Percentiles rank a stretch among this genome's conserved stretches.
Evolutionary conservation across 2,329 filamentous ascomycete species (phyloP).

Genomic region (Capronia epimyces): DNA sequence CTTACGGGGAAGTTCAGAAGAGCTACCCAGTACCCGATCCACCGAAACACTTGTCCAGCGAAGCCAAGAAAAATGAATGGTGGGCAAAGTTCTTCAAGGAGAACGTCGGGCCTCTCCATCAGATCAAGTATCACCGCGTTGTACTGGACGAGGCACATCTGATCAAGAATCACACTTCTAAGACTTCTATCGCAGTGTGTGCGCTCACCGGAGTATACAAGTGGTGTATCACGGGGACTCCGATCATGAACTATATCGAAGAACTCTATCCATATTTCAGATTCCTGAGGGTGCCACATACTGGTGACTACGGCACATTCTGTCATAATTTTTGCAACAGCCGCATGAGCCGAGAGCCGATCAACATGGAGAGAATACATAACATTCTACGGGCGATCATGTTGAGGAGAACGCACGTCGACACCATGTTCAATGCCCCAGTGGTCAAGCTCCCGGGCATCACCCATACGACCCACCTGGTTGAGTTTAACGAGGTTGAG

Average conservation of each 20-base stretch:
- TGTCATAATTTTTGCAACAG: constrained; percentile 29
- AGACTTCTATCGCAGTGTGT: constrained; percentile 36
- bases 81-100: constrained; percentile 29
- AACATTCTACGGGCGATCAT: constrained; percentile 41
- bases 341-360: constrained; percentile 14
- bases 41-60: constrained; percentile 19
- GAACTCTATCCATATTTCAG: constrained; percentile 39
- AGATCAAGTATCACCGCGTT: constrained; percentile 36
- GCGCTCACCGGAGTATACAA: constrained; percentile 35
- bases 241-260: constrained; percentile 37
- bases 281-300: constrained; percentile 35
- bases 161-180: constrained; percentile 36
- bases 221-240: constrained; percentile 40
- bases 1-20: constrained; percentile 35
- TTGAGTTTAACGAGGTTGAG: constrained; percentile 51
- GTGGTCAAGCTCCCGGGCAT: constrained; percentile 52
- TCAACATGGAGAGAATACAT: constrained; percentile 28
- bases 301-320: constrained; percentile 29
- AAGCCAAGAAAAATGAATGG: constrained; percentile 28
- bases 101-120: constrained; percentile 34
- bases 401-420: constrained; percentile 52
- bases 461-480: constrained; percentile 37
- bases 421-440: constrained; percentile 49
- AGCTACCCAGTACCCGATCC: constrained; percentile 33
- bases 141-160: constrained; percentile 37